Base-by-base conservation (phyloP, 805 yeast species). In the Millerozyma acaciae region DNA sequence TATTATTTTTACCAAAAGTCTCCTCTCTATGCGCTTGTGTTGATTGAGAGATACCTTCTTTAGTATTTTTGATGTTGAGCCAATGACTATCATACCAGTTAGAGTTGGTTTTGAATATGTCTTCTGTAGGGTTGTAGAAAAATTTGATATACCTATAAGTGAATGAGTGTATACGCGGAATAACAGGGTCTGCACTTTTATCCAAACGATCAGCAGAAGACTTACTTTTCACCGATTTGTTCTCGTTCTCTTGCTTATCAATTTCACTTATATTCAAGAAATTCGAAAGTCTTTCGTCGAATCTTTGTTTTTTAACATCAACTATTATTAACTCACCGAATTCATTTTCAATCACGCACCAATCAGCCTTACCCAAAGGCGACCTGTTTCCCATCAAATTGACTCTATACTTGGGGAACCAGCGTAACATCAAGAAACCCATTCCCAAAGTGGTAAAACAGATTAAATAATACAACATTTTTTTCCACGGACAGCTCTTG, bases 321-420 rank as follows among this genome's bases (percentile, higher is more conserved):
- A 76, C 70, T 13, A 81, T 72, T 22, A 74, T 69, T 40, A 93
- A 69, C 47, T 87, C 95, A 13, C 97, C 97, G 67, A 77, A 82
- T 54, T 89, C 97, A 45, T 87, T 94, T 60, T 93, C 99, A 16
- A 93, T 71, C 12, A 88, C 95, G 10, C 89, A 83, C 93, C 96
- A 86, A 48, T 88, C 95, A 20, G 96, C 82, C 40, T 73, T 72
- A 1, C 87, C 96, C 40, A 93, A 63, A 0, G 94, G 82, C 4
- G 75, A 68, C 18, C 68, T 65, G 13, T 60, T 58, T 5, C 95
- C 96, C 66, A 74, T 70, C 41, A 85, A 58, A 34, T 68, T 68
- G 32, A 93, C 75, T 42, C 84, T 68, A 53, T 77, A 78, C 28
- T 78, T 67, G 0, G 97, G 97, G 28, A 86, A 53, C 99, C 99